These are phyloP conservation scores for Lathyrus tuberosus DNA, from an alignment of 306 rosid genomes.

Conservation along the genomic window DNA sequence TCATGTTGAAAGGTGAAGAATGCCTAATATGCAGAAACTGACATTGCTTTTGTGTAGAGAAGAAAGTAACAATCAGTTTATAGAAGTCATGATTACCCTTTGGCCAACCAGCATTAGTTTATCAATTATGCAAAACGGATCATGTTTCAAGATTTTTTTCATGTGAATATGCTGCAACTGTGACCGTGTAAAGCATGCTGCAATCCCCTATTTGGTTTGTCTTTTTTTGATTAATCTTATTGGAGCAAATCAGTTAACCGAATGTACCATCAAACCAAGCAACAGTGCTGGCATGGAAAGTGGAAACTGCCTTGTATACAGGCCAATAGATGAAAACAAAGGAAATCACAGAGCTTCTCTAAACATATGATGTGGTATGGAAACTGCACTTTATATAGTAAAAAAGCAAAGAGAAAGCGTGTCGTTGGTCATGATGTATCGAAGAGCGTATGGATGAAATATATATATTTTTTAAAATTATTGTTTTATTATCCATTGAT, in stretches of 20 bases:
- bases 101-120: background rate
- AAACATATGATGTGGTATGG: background rate
- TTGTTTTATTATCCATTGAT: no score
- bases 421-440: no score
- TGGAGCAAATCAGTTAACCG: background rate
- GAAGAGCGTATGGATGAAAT: no score
- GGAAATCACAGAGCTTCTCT: background rate
- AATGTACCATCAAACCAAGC: background rate
- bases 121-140: background rate
- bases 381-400: no score
- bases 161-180: background rate
- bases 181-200: background rate
- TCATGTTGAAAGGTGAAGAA: no score
- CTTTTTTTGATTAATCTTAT: background rate
- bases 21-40: no score
- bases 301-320: background rate
- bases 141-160: background rate
- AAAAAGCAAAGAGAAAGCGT: no score
- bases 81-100: background rate
- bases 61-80: background rate
- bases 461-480: no score
- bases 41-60: no score
- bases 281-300: background rate
- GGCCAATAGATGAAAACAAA: background rate
- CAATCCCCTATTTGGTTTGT: background rate